Base-by-base conservation (phyloP, 1,284 basidiomycete genomes). In the Cystobasidium pallidum region DNA sequence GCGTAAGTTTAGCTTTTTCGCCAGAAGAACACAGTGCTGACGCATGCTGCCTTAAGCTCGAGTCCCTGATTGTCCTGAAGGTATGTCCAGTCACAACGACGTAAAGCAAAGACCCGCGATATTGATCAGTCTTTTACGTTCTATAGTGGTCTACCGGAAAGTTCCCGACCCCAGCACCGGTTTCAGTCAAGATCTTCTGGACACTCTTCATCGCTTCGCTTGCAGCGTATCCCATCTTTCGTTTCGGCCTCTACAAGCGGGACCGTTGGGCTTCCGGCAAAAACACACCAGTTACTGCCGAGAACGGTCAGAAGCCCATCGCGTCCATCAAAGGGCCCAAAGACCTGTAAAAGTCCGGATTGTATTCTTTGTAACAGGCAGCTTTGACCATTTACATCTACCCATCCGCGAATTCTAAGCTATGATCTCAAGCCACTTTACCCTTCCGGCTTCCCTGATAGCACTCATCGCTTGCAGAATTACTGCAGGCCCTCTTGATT, bases 131-230 rank as follows among this genome's bases (percentile, higher is more conserved):
- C 45, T 24, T 39, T 10, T 39, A 8, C 17, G n/a, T 7, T 61
- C 21, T 4, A n/a, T 79, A 92, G 82, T 91, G 89, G 89, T 87
- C 88, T 75, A 83, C 86, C 77, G 89, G 88, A 4, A 85, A 87
- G 79, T 91, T 88, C 77, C 80, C 83, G 30, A 85, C 83, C 75
- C 87, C 89, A 21, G 81, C 90, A 28, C 91, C 90, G 11, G 76
- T 77, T 64, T 75, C 78, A 66, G 87, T 92, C 72, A 86, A 86
- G 80, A 85, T 85, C 83, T 87, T 86, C 19, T 90, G 88, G 88
- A 78, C 81, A 15, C 75, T 86, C 15, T 88, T 86, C 28, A 84
- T 81, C 21, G 78, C 80, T 19, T 77, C 88, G 51, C 81, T 92
- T 72, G 81, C 88, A 24, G 78, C 89, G 54, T 92, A 91, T 83